Base-by-base conservation (phyloP, 805 yeast genomes). In the Kuraishia floccosa region DNA sequence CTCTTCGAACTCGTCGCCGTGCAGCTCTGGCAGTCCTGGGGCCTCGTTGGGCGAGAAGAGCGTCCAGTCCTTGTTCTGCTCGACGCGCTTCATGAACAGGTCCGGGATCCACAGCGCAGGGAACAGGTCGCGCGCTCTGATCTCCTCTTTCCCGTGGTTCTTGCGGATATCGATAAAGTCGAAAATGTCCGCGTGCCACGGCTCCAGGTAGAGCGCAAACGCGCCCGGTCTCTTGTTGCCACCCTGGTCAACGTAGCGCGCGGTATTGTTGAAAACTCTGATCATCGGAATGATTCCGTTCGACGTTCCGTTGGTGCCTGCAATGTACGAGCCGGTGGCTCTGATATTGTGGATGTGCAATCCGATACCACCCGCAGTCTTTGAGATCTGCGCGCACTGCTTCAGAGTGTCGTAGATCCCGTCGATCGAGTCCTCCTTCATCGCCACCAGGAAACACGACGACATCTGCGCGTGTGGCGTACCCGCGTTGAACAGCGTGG, bases 211-310 rank as follows among this genome's bases (percentile, higher is more conserved):
- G 32, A 71, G 50, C 14, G 77, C 77, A 50, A 71, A 68, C 10
- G 77, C 77, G 46, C 78, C 78, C 11, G 78, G 78, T 50, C 78
- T 57, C 54, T 71, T 71, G 52, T 71, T 71, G 42, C 78, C 78
- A 48, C 78, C 78, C 52, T 71, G 78, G 44, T 71, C 78, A 27
- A 71, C 78, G 43, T 71, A 71, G 48, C 76, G 60, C 23, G 78
- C 78, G 24, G 78, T 70, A 47, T 68, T 70, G 52, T 71, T 71
- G 56, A 71, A 71, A 17, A 71, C 78, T 47, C 76, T 61, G 25
- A 71, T 63, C 78, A 71, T 71, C 25, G 78, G 78, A 38, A 71
- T 68, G 31, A 71, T 62, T 39, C 78, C 78, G 46, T 68, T 71
- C 24, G 77, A 71, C 19, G 75, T 68, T 47, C 78, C 78, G 46